Conservation (phyloP, 768 basidiomycete species). For the Amanita rimosa region DNA sequence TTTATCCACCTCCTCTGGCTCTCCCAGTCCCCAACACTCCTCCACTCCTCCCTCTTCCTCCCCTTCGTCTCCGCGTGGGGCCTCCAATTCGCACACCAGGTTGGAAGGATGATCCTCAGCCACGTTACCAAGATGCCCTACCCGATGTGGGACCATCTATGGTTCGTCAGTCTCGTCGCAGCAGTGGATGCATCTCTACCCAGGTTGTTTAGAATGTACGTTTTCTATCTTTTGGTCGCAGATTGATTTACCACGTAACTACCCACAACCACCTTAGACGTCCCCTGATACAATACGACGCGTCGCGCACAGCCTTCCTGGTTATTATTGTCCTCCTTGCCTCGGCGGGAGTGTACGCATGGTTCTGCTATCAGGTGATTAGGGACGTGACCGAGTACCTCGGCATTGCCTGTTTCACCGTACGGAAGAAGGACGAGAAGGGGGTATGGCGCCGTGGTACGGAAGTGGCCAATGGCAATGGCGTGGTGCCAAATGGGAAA, state of each 20-base stretch:
- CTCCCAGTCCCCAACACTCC: constrained; percentile 59
- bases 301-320: constrained; percentile 51
- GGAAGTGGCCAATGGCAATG: not conserved
- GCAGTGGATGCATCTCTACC: constrained; percentile 79
- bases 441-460: constrained; percentile 39
- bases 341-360: constrained; percentile 59
- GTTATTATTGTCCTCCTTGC: constrained; percentile 61
- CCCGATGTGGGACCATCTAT: constrained; percentile 81
- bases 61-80: constrained; percentile 93
- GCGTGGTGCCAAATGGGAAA: too few relatives aligned
- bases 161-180: constrained; percentile 70
- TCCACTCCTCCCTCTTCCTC: constrained; percentile 68
- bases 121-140: constrained; percentile 81
- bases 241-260: not conserved
- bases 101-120: constrained; percentile 86
- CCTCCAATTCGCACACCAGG: constrained; percentile 82
- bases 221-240: constrained; percentile 2
- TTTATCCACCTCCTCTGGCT: constrained; percentile 78
- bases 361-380: constrained; percentile 79
- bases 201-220: constrained; percentile 50
- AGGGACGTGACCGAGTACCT: constrained; percentile 81
- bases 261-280: constrained; percentile 21
- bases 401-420: constrained; percentile 92
- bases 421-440: constrained; percentile 67
- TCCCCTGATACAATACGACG: constrained; percentile 67